These are phyloP conservation scores for Juglanconis sp. DNA, from an alignment of 2,329 filamentous ascomycete genomes.

Conservation along the genomic window DNA sequence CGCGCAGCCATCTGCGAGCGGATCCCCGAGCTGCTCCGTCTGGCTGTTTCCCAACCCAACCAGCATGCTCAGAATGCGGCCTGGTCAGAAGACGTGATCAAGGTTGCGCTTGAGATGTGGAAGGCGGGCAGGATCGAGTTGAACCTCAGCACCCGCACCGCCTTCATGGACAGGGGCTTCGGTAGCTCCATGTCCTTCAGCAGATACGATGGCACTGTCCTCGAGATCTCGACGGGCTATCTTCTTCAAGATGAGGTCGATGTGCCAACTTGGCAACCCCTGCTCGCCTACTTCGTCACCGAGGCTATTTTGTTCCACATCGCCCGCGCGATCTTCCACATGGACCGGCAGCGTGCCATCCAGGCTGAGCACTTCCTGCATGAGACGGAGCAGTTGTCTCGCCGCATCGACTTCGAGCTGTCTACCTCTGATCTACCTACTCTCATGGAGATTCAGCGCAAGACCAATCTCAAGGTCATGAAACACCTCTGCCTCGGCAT, in stretches of 20 bases:
- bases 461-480: constrained; percentile 30
- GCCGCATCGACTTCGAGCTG: constrained; percentile 32
- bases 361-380: constrained; percentile 32
- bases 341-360: constrained; percentile 27
- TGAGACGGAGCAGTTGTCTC: constrained; percentile 25
- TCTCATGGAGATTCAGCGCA: constrained; percentile 25
- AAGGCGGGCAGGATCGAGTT: constrained; percentile 21
- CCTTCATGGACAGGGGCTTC: constrained; percentile 26
- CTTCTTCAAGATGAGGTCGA: constrained; percentile 26
- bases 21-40: constrained; percentile 23
- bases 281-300: constrained; percentile 22
- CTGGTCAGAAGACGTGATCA: constrained; percentile 23
- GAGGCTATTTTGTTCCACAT: constrained; percentile 35
- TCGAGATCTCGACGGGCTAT: constrained; percentile 27
- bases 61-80: constrained; percentile 15
- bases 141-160: constrained; percentile 23
- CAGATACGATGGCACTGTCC: constrained; percentile 18
- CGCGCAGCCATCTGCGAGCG: constrained; percentile 18
- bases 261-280: constrained; percentile 24
- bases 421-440: constrained; percentile 25
- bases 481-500: constrained; percentile 32
- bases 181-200: constrained; percentile 26
- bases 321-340: constrained; percentile 26
- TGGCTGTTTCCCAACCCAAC: constrained; percentile 21
- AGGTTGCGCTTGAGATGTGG: constrained; percentile 25